A percentile compares a stretch with the other conserved stretches of the same genome.
Evolutionary conservation across 192 early-diverging fungal species (phyloP).

Genomic region (Mortierella hygrophila): DNA sequence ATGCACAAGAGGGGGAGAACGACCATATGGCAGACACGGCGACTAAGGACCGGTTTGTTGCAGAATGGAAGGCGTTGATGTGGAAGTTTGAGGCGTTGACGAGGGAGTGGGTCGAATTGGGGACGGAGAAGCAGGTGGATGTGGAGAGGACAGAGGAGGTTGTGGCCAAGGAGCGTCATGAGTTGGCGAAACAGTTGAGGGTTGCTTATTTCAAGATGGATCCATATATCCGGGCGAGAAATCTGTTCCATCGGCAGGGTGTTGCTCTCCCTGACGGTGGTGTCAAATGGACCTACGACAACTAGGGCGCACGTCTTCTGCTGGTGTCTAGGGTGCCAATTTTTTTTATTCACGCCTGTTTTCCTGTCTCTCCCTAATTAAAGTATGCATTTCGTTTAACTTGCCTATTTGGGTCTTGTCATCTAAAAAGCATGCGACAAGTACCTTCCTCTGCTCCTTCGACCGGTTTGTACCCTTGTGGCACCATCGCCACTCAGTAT

Average conservation of each 20-base stretch:
- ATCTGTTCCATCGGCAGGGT: constrained; percentile 45
- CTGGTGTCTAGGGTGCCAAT: neutral
- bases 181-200: constrained; percentile 55
- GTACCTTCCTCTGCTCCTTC: neutral
- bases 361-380: neutral
- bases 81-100: constrained; percentile 63
- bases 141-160: constrained; percentile 33
- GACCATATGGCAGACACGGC: constrained; percentile 27
- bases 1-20: constrained; percentile 57
- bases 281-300: constrained; percentile 23
- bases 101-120: constrained; percentile 55
- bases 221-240: constrained; percentile 59
- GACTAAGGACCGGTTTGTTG: constrained; percentile 25
- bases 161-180: constrained; percentile 49
- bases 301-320: neutral
- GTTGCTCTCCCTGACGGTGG: constrained; percentile 23
- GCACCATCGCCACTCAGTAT: neutral
- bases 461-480: neutral
- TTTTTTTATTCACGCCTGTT: neutral
- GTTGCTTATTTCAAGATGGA: constrained; percentile 60
- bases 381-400: neutral
- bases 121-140: neutral
- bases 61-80: constrained; percentile 44
- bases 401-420: neutral
- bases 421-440: neutral